phyloP scores from a whole-genome alignment of 768 basidiomycete species.

The Russula emetica region DNA sequence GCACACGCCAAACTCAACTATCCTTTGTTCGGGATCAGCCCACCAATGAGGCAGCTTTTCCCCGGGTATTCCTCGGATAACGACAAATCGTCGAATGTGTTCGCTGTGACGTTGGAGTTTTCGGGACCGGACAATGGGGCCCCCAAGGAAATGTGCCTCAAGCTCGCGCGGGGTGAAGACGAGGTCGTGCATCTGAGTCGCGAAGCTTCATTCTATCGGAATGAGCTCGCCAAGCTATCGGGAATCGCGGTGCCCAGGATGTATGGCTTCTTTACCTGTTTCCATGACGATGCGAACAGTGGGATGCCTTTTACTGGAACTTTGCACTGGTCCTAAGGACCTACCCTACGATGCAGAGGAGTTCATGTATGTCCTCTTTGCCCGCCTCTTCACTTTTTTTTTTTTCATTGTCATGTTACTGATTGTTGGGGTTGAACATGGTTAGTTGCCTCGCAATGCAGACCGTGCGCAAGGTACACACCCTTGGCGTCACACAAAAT shows the following conservation, averaged over 20 bases:
- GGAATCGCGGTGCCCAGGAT: conserved; percentile 21
- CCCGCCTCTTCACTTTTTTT: background rate
- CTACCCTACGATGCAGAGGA: background rate
- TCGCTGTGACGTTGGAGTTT: conserved; percentile 21
- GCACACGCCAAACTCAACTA: conserved; percentile 14
- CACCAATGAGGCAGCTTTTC: conserved; percentile 9
- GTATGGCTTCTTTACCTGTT: conserved; percentile 20
- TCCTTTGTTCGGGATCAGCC: conserved; percentile 10
- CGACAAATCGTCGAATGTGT: background rate
- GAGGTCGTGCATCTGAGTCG: conserved; percentile 20
- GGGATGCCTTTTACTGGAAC: conserved; percentile 20
- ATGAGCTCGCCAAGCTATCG: conserved; percentile 15
- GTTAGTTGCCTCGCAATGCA: conserved; percentile 18
- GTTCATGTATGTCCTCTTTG: conserved; percentile 12
- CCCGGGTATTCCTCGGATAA: background rate
- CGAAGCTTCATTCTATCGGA: conserved; percentile 23
- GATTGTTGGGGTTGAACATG: background rate
- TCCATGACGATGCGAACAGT: conserved; percentile 9
- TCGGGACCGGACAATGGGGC: conserved; percentile 1
- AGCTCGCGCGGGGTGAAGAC: conserved; percentile 20
- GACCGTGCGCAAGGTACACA: conserved; percentile 20
- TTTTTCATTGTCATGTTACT: background rate
- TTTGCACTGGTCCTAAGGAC: conserved; percentile 4
- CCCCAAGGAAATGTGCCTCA: conserved; percentile 17
- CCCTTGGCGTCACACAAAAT: conserved; percentile 17